Conservation (phyloP, 2,329 filamentous ascomycete species). For the Xylaria digitata region DNA sequence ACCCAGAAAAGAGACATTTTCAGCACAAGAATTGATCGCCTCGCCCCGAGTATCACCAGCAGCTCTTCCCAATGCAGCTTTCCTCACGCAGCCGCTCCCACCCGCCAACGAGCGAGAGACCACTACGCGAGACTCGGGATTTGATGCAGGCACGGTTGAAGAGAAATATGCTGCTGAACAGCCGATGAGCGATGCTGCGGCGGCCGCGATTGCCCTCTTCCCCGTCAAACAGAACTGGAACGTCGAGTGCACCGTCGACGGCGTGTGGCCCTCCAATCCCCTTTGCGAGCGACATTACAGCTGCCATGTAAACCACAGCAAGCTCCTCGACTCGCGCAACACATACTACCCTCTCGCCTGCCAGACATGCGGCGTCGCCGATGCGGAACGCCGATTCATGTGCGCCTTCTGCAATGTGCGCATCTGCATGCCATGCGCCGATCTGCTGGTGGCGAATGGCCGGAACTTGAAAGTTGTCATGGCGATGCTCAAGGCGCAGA, state of each 20-base stretch:
- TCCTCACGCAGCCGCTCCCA: slow-evolving; percentile 8
- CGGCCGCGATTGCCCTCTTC: slow-evolving; percentile 42
- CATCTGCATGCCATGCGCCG: slow-evolving; percentile 62
- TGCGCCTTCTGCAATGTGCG: slow-evolving; percentile 65
- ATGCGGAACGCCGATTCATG: slow-evolving; percentile 58
- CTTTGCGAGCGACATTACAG: slow-evolving; percentile 55
- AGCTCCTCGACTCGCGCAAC: slow-evolving; percentile 63
- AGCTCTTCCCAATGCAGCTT: slow-evolving; percentile 17
- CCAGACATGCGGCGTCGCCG: slow-evolving; percentile 62
- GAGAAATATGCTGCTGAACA: background rate
- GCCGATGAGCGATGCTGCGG: slow-evolving; percentile 24
- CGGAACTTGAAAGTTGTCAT: slow-evolving; percentile 59
- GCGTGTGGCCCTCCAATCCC: slow-evolving; percentile 53
- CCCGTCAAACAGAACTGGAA: slow-evolving; percentile 35
- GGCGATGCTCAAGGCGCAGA: slow-evolving; percentile 47
- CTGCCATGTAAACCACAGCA: slow-evolving; percentile 62
- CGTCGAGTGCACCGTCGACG: slow-evolving; percentile 28
- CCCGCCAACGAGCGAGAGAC: slow-evolving; percentile 40
- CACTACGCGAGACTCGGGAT: slow-evolving; percentile 17
- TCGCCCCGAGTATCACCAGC: slow-evolving; percentile 31
- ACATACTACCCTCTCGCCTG: slow-evolving; percentile 63
- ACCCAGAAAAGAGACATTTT: background rate
- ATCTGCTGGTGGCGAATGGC: slow-evolving; percentile 55
- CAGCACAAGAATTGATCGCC: background rate
- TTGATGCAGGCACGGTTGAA: background rate